Percentiles rank a stretch among this genome's conserved stretches.
Evolutionary conservation across 2,329 filamentous ascomycete species (phyloP).

Genomic region (Hyphodiscus sp.): DNA sequence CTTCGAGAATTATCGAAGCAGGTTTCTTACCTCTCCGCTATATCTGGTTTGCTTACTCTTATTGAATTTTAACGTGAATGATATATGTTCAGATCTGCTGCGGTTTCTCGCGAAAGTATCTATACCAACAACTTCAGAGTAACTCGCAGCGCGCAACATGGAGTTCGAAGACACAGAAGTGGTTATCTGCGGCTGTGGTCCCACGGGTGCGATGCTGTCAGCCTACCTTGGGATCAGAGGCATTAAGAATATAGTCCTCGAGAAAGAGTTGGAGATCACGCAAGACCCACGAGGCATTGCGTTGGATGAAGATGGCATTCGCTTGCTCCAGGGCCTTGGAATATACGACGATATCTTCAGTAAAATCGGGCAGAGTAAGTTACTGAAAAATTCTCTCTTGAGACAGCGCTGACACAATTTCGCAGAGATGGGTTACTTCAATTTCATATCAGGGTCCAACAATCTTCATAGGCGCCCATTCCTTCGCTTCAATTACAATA

Average conservation of each 20-base stretch:
- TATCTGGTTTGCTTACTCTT: too few species aligned
- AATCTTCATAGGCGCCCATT: conserved; percentile 5
- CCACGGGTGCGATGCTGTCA: conserved; percentile 25
- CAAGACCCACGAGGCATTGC: conserved; percentile 29
- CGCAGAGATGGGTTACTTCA: conserved; percentile 4
- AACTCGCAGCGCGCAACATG: too few species aligned
- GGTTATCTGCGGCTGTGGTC: conserved; percentile 25
- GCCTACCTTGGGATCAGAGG: conserved; percentile 11
- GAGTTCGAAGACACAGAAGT: conserved; percentile 12
- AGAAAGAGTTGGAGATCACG: conserved; percentile 24
- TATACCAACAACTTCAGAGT: too few species aligned
- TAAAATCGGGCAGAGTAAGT: conserved; percentile 14
- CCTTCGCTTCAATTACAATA: conserved; percentile 8
- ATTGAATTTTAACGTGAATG: too few species aligned
- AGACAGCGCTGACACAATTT: neutral
- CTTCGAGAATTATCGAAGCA: too few species aligned
- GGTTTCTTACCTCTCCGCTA: too few species aligned
- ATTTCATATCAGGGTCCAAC: conserved; percentile 7
- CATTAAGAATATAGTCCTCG: conserved; percentile 22
- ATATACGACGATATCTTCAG: conserved; percentile 23
- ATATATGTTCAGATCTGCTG: too few species aligned
- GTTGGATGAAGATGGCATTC: conserved; percentile 29
- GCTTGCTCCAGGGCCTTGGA: conserved; percentile 21
- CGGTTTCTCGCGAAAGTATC: too few species aligned
- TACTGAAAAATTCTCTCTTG: neutral